Conservation (phyloP, 140 eudicot genomes). For the Erigeron philadelphicus region DNA sequence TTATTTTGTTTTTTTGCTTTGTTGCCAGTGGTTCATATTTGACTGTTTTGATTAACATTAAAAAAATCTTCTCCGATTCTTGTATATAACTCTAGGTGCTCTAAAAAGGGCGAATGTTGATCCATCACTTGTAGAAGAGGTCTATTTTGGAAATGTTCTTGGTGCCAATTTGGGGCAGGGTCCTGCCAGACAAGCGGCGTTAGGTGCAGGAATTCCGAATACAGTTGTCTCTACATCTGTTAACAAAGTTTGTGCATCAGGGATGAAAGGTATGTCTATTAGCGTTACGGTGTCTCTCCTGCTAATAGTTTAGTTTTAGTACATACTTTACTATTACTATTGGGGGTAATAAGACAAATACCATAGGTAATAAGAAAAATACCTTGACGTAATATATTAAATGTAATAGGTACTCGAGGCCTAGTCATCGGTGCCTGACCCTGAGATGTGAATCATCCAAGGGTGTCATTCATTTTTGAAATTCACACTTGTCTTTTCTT, state of each 20-base stretch:
- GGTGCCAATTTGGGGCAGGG: slow-evolving; percentile 96
- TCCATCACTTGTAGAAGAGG: slow-evolving; percentile 92
- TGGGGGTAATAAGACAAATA: too few species aligned
- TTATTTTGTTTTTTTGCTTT: not conserved
- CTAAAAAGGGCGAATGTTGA: slow-evolving; percentile 81
- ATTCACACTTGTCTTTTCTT: not conserved
- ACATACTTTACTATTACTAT: too few species aligned
- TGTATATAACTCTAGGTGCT: slow-evolving; percentile 53
- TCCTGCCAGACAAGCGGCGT: slow-evolving; percentile 94
- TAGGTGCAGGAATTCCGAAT: slow-evolving; percentile 90
- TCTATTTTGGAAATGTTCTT: slow-evolving; percentile 86
- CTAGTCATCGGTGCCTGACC: too few species aligned
- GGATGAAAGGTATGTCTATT: slow-evolving; percentile 76
- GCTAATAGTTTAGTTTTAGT: too few species aligned
- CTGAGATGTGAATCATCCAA: not conserved
- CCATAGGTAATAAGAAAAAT: too few species aligned
- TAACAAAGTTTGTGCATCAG: slow-evolving; percentile 97
- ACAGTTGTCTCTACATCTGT: slow-evolving; percentile 75
- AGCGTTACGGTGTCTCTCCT: too few species aligned
- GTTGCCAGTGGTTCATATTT: not conserved
- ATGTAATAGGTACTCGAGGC: too few species aligned
- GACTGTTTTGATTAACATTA: not conserved
- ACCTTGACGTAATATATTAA: too few species aligned
- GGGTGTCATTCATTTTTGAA: not conserved
- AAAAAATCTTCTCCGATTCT: not conserved